Percentiles rank a stretch among this genome's conserved stretches.
Evolutionary conservation across 2,329 filamentous ascomycete genomes (phyloP).

Genomic region (Chaetomiaceae sp.): DNA sequence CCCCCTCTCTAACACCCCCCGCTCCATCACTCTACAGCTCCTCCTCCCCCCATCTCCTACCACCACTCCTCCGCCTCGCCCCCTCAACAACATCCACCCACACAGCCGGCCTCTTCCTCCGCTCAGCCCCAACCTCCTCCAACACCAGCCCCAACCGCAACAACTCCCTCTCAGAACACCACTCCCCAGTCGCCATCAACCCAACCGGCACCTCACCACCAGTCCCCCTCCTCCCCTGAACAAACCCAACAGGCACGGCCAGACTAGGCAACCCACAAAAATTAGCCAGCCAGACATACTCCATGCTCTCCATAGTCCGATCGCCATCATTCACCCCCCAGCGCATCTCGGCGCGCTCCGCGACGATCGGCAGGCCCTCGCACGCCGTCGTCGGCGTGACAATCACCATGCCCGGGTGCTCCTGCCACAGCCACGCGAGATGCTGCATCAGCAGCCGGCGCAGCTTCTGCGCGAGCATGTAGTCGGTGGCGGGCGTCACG

Average conservation of each 20-base stretch:
- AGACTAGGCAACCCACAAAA: slow-evolving; percentile 45
- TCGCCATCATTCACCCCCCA: slow-evolving; percentile 44
- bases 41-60: slow-evolving; percentile 42
- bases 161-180: slow-evolving; percentile 47
- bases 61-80: slow-evolving; percentile 23
- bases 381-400: slow-evolving; percentile 61
- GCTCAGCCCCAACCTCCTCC: slow-evolving; percentile 37
- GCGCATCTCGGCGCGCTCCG: slow-evolving; percentile 31
- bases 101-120: slow-evolving; percentile 32
- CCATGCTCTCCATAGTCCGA: slow-evolving; percentile 43
- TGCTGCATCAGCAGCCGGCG: slow-evolving; percentile 67
- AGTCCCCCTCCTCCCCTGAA: slow-evolving; percentile 33
- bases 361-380: slow-evolving; percentile 41
- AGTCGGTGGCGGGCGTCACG: slow-evolving; percentile 60
- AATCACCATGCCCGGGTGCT: slow-evolving; percentile 64
- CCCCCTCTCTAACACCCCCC: no score
- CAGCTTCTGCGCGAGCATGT: slow-evolving; percentile 64
- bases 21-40: no score
- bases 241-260: slow-evolving; percentile 43
- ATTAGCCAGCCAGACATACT: slow-evolving; percentile 48
- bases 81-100: slow-evolving; percentile 44
- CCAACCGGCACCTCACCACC: slow-evolving; percentile 49
- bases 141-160: slow-evolving; percentile 45
- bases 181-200: slow-evolving; percentile 52
- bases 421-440: slow-evolving; percentile 59